Evolutionary conservation across 306 rosid genomes (phyloP).

Genomic region (Fragaria ananassa): DNA sequence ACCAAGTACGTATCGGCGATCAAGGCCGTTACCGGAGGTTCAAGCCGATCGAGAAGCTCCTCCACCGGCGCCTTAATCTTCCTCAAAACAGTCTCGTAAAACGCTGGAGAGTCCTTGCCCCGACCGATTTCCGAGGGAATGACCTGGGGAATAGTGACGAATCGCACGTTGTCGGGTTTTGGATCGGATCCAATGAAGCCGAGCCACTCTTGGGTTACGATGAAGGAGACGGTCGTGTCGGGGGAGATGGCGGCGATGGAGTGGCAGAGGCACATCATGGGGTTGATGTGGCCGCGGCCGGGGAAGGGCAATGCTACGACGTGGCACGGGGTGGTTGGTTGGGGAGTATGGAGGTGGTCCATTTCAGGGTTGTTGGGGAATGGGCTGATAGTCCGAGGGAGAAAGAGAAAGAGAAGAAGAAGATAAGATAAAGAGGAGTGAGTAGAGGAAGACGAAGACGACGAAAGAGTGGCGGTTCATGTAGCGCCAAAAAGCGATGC

Average conservation of each 20-base stretch:
- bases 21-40: neutral
- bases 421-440: neutral
- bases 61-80: constrained; percentile 1
- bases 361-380: neutral
- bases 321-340: constrained; percentile 22
- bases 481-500: neutral
- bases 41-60: neutral
- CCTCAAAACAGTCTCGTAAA: constrained; percentile 7
- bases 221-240: neutral
- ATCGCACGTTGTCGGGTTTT: neutral
- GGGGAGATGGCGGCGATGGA: neutral
- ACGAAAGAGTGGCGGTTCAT: neutral
- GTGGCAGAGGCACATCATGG: constrained; percentile 20
- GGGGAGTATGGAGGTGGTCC: neutral
- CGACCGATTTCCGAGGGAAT: constrained; percentile 18
- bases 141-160: constrained; percentile 9
- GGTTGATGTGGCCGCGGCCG: constrained; percentile 52
- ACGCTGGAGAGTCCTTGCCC: constrained; percentile 1
- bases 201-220: constrained; percentile 27
- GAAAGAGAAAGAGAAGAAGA: neutral
- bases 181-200: constrained; percentile 11
- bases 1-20: constrained; percentile 10
- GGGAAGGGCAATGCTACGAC: constrained; percentile 49
- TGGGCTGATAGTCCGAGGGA: neutral
- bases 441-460: neutral